Conservation (phyloP, 768 basidiomycete genomes). For the Leccinum subgranulosum region DNA sequence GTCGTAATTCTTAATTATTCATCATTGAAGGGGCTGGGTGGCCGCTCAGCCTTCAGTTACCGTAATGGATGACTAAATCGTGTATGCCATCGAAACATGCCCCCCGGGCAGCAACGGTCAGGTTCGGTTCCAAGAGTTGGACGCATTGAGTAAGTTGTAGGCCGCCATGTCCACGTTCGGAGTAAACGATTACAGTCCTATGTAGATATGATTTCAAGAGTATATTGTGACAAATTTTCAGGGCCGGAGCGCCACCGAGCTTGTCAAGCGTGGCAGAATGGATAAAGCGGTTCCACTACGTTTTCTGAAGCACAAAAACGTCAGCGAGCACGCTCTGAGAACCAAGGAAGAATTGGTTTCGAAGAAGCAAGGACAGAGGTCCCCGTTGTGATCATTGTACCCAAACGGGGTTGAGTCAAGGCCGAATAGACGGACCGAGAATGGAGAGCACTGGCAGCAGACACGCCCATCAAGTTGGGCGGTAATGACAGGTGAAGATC, state of each 20-base stretch:
- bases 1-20: neutral
- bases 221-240: neutral
- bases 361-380: conserved; percentile 9
- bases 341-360: neutral
- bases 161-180: neutral
- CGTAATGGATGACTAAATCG: neutral
- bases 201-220: neutral
- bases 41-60: neutral
- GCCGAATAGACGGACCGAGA: conserved; percentile 8
- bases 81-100: conserved; percentile 1
- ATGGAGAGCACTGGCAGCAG: neutral
- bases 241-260: conserved; percentile 9
- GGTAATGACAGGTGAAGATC: conserved; percentile 25
- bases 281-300: conserved; percentile 3
- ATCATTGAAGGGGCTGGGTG: neutral
- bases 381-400: conserved; percentile 15
- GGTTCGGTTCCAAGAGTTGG: conserved; percentile 12
- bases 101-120: neutral
- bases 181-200: conserved; percentile 6
- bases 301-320: conserved; percentile 9
- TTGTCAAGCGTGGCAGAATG: conserved; percentile 1
- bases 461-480: conserved; percentile 1
- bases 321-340: conserved; percentile 13
- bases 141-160: conserved; percentile 2
- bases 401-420: neutral